Conservation (phyloP, 768 basidiomycete species). For the Gautieria morchelliformis region DNA sequence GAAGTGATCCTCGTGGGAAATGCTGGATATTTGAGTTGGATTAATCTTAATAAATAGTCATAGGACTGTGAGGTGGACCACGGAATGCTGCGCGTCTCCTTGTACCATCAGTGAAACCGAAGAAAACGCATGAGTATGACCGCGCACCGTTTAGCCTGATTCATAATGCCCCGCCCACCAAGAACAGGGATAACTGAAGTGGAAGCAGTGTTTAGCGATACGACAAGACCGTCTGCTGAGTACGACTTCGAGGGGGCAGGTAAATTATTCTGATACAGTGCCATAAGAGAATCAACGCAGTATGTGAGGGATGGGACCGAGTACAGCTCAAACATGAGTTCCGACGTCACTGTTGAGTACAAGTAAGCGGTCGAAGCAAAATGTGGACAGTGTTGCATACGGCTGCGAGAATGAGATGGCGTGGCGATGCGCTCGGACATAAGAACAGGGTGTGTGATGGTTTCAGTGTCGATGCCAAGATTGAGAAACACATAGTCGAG, state of each 20-base stretch:
- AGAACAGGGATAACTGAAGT: constrained; percentile 88
- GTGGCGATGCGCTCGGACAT: constrained; percentile 91
- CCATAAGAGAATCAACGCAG: constrained; percentile 85
- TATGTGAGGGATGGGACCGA: constrained; percentile 77
- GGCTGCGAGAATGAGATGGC: constrained; percentile 76
- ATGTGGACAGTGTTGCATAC: constrained; percentile 37
- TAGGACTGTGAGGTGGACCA: constrained; percentile 89
- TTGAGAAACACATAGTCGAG: constrained; percentile 87
- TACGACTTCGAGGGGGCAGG: constrained; percentile 31
- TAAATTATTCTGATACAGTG: constrained; percentile 74
- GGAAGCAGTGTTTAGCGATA: constrained; percentile 87
- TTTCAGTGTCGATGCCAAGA: constrained; percentile 69
- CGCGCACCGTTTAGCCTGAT: constrained; percentile 76
- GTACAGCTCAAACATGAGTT: constrained; percentile 94
- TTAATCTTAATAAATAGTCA: constrained; percentile 86
- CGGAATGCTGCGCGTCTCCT: constrained; percentile 59
- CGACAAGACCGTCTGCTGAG: constrained; percentile 64
- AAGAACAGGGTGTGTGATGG: constrained; percentile 77
- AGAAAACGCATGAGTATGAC: neutral
- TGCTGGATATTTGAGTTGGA: constrained; percentile 90
- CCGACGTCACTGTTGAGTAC: constrained; percentile 66
- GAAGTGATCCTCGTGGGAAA: constrained; percentile 81
- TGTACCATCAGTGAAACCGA: neutral
- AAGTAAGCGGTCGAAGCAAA: neutral
- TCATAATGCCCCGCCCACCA: constrained; percentile 72